Conservation (phyloP, 139 green algal species). For the Picochlorum sp. region DNA sequence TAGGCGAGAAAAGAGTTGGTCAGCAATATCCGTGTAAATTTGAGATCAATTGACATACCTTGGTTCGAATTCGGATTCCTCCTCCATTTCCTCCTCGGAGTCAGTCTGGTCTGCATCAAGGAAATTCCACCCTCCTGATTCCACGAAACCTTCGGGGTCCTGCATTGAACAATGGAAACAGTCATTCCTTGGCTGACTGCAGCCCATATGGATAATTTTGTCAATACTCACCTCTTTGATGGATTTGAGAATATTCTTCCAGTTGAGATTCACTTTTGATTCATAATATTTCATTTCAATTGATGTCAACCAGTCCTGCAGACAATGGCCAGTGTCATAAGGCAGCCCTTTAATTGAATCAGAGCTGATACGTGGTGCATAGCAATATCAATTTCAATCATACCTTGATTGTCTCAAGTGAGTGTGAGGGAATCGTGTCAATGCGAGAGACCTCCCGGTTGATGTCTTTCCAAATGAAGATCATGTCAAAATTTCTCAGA, state of each 20-base stretch:
- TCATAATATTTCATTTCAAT: conserved; percentile 97
- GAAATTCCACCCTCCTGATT: conserved; percentile 93
- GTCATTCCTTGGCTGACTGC: background rate
- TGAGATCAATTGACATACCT: conserved; percentile 5
- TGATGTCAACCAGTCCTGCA: conserved; percentile 66
- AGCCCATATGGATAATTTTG: conserved; percentile 1
- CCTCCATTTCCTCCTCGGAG: conserved; percentile 62
- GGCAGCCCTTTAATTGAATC: conserved; percentile 17
- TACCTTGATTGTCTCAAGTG: conserved; percentile 86
- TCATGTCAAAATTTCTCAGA: conserved; percentile 98
- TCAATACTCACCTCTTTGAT: conserved; percentile 49
- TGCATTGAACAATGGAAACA: conserved; percentile 9
- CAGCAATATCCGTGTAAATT: background rate
- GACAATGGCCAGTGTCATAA: conserved; percentile 1
- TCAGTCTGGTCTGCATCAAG: conserved; percentile 85
- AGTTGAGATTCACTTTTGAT: conserved; percentile 94
- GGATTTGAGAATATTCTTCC: conserved; percentile 95
- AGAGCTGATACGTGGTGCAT: too few relatives aligned
- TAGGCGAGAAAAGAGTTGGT: background rate
- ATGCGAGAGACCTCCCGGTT: conserved; percentile 67
- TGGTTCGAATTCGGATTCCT: conserved; percentile 58
- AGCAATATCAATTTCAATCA: background rate
- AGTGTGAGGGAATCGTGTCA: conserved; percentile 79
- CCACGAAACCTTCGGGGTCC: conserved; percentile 84
- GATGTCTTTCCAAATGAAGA: conserved; percentile 94